Evolutionary conservation across 495 filamentous ascomycete species (phyloP).

Genomic region (Cladorrhinum samala): DNA sequence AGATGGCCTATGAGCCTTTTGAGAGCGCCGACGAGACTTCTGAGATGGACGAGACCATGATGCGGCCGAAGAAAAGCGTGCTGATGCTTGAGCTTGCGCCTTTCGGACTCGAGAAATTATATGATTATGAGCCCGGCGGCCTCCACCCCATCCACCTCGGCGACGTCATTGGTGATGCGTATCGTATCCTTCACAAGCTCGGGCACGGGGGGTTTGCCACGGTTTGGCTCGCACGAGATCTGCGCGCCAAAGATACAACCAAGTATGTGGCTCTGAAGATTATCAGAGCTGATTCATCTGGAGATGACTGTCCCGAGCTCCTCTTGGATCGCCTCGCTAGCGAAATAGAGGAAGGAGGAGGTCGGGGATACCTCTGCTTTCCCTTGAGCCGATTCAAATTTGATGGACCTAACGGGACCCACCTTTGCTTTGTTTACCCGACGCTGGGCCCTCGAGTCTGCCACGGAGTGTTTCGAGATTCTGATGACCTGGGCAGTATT

Average conservation of each 20-base stretch:
- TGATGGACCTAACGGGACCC: conserved; percentile 35
- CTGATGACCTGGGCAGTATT: background rate
- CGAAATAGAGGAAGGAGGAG: background rate
- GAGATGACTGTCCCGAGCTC: conserved; percentile 11
- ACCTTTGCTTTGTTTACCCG: conserved; percentile 30
- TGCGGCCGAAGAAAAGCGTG: background rate
- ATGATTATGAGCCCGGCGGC: conserved; percentile 23
- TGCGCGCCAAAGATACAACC: conserved; percentile 15
- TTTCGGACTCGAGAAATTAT: background rate
- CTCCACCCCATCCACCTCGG: conserved; percentile 46
- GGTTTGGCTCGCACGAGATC: conserved; percentile 51
- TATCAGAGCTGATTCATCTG: conserved; percentile 12
- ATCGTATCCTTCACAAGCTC: conserved; percentile 49
- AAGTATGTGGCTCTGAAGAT: conserved; percentile 28
- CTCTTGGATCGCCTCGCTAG: conserved; percentile 8
- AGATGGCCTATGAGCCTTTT: no score
- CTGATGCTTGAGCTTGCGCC: background rate
- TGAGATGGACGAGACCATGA: no score
- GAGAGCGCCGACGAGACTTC: no score
- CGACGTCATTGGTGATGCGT: conserved; percentile 35
- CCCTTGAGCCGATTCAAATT: conserved; percentile 31
- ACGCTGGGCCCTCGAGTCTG: conserved; percentile 19
- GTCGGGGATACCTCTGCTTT: conserved; percentile 11
- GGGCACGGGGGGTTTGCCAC: conserved; percentile 47
- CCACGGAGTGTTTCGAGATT: conserved; percentile 11